A percentile compares a stretch with the other conserved stretches of the same genome.
phyloP scores from a whole-genome alignment of 306 rosid species.

The Pyrus communis region DNA sequence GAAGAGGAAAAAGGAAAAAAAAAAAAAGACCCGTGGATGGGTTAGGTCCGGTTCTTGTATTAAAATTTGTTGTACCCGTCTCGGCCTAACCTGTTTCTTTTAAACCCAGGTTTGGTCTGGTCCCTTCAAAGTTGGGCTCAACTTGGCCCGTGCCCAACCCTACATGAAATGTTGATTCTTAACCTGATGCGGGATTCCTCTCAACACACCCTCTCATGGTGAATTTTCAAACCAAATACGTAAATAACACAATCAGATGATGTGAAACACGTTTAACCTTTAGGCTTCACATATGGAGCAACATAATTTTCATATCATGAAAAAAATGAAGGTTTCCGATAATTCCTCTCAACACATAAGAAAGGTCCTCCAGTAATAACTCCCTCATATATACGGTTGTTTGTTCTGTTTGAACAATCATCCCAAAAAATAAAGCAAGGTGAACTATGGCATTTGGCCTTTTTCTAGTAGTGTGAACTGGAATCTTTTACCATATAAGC shows the following conservation, averaged over 20 bases:
- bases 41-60: too few relatives aligned
- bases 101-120: fast-evolving
- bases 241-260: not conserved
- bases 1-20: too few relatives aligned
- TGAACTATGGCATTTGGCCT: not conserved
- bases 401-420: not conserved
- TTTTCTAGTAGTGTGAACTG: not conserved
- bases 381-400: not conserved
- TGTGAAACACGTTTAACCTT: not conserved
- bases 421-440: not conserved
- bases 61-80: too few relatives aligned
- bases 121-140: too few relatives aligned
- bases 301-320: not conserved
- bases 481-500: not conserved
- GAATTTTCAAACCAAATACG: too few relatives aligned
- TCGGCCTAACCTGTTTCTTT: too few relatives aligned
- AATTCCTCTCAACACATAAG: too few relatives aligned
- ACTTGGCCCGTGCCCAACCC: too few relatives aligned
- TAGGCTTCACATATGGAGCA: not conserved
- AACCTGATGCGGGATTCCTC: not conserved
- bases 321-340: too few relatives aligned
- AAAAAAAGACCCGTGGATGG: too few relatives aligned
- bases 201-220: not conserved
- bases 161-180: too few relatives aligned
- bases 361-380: not conserved